Evolutionary conservation across 228 moss, liverwort and hornwort genomes (phyloP).

Genomic region (Sphagnum fallax): DNA sequence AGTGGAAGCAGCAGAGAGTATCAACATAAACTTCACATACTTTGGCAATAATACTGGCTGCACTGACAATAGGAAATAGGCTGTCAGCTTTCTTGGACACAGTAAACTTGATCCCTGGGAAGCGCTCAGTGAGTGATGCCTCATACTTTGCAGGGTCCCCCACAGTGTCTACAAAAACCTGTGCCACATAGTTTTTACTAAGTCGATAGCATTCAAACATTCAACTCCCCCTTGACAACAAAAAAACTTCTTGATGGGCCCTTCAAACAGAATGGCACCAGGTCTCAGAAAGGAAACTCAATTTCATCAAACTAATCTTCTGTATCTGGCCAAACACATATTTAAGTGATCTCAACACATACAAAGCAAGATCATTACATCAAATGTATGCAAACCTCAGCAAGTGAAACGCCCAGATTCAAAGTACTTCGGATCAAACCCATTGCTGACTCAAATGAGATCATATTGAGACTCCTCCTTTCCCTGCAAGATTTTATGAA

Average conservation of each 20-base stretch:
- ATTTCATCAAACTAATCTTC: too few species aligned
- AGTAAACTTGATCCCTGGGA: slow-evolving; percentile 67
- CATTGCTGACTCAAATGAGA: slow-evolving; percentile 82
- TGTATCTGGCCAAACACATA: too few species aligned
- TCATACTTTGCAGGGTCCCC: slow-evolving; percentile 77
- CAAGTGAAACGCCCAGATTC: slow-evolving; percentile 43
- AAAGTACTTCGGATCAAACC: slow-evolving; percentile 64
- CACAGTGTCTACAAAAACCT: slow-evolving; percentile 84
- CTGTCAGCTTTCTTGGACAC: slow-evolving; percentile 79
- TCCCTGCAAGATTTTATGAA: slow-evolving; percentile 30
- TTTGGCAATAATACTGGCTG: slow-evolving; percentile 85
- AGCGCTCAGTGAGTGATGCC: slow-evolving; percentile 43
- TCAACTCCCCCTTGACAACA: not conserved
- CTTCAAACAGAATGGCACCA: too few species aligned
- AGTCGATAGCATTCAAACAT: not conserved
- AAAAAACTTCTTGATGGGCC: too few species aligned
- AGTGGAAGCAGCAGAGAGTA: too few species aligned
- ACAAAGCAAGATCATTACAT: too few species aligned
- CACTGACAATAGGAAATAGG: slow-evolving; percentile 77
- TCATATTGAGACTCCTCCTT: slow-evolving; percentile 60
- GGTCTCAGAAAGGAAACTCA: too few species aligned
- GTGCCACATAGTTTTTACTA: not conserved
- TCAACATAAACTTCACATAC: slow-evolving; percentile 8
- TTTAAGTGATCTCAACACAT: too few species aligned
- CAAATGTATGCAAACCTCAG: slow-evolving; percentile 35